Evolutionary conservation across 2,329 filamentous ascomycete species (phyloP).

Genomic region (Arthroderma sp.): DNA sequence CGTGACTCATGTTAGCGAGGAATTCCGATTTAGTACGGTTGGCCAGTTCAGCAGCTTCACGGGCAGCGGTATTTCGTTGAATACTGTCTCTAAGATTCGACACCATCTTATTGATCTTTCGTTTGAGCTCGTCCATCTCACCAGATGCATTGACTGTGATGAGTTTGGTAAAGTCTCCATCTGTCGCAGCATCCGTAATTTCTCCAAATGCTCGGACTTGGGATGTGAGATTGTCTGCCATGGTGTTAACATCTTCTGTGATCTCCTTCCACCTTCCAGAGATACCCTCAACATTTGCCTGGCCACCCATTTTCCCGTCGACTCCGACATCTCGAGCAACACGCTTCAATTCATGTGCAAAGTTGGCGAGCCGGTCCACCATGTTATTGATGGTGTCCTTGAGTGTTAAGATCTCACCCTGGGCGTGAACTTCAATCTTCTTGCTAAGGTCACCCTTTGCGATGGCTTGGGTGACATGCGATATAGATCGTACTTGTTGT

Average conservation of each 20-base stretch:
- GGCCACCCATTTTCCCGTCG: conserved; percentile 95
- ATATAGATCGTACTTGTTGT: conserved; percentile 70
- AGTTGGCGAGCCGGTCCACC: conserved; percentile 88
- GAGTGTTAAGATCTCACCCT: conserved; percentile 83
- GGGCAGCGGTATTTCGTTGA: conserved; percentile 86
- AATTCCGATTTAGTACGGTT: conserved; percentile 99
- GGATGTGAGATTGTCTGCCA: conserved; percentile 75
- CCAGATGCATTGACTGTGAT: conserved; percentile 95
- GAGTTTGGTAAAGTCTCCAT: conserved; percentile 92
- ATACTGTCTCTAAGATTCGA: conserved; percentile 92
- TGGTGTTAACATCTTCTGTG: conserved; percentile 90
- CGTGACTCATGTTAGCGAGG: conserved; percentile 96
- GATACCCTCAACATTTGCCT: conserved; percentile 85
- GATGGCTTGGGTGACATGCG: conserved; percentile 86
- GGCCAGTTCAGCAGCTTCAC: conserved; percentile 88
- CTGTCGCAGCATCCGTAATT: conserved; percentile 94
- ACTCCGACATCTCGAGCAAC: conserved; percentile 95
- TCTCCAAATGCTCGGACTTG: conserved; percentile 97
- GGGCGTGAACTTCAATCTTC: conserved; percentile 88
- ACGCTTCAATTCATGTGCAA: conserved; percentile 89
- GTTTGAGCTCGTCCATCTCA: conserved; percentile 97
- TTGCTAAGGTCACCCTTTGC: conserved; percentile 92
- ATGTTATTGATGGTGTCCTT: conserved; percentile 99
- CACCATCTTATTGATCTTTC: conserved; percentile 99
- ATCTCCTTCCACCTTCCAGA: conserved; percentile 97